Evolutionary conservation across 306 rosid genomes (phyloP).

Genomic region (Betula pendula): DNA sequence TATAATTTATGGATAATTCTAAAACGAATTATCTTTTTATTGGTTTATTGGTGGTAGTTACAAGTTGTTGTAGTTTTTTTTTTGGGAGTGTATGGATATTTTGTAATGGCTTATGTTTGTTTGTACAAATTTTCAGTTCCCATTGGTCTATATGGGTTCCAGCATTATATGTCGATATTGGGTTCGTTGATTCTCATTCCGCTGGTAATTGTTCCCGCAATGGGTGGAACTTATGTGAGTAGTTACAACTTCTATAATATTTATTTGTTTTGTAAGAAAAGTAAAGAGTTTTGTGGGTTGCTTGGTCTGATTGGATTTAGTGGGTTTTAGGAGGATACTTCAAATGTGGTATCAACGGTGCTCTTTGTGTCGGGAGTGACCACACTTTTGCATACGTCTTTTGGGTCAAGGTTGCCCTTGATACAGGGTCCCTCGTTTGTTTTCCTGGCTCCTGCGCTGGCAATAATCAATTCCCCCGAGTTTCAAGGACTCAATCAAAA

Average conservation of each 20-base stretch:
- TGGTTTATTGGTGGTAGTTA: background rate
- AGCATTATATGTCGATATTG: constrained; percentile 81
- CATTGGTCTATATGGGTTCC: constrained; percentile 81
- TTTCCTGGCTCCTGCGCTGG: constrained; percentile 82
- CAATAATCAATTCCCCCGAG: constrained; percentile 83
- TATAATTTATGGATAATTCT: background rate
- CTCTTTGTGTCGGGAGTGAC: constrained; percentile 86
- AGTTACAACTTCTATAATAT: background rate
- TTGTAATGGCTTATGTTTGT: constrained; percentile 18
- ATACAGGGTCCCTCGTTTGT: constrained; percentile 96
- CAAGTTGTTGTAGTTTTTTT: background rate
- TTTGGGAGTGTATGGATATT: constrained; percentile 9
- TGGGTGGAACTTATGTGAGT: constrained; percentile 98
- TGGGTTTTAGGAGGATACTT: constrained; percentile 81
- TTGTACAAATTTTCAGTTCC: constrained; percentile 52
- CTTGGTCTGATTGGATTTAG: constrained; percentile 58
- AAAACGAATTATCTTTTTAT: background rate
- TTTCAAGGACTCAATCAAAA: constrained; percentile 80
- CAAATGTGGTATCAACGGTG: constrained; percentile 87
- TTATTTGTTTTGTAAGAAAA: background rate
- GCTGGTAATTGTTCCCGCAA: constrained; percentile 94
- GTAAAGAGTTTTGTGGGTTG: constrained; percentile 24
- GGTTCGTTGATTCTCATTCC: constrained; percentile 92
- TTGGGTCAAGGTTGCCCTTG: constrained; percentile 94
- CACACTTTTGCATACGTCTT: constrained; percentile 76